Evolutionary conservation across 140 eudicot genomes (phyloP), one percentile per base, ranked within the genome.

Genomic region (Stevia rebaudiana): DNA sequence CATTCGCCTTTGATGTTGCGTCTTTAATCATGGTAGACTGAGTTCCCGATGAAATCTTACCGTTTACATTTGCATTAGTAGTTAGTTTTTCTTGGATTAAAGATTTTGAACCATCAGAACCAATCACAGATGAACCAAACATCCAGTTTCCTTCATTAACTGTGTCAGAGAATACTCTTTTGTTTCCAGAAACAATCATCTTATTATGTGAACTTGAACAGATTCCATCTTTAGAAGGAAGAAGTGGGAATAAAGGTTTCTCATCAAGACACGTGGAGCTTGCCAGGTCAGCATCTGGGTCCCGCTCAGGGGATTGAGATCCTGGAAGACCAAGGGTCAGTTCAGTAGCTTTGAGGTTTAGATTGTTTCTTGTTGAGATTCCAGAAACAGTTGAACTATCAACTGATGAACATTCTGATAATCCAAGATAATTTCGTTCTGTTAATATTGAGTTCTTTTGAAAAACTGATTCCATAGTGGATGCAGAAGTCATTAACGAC

Each of bases 271-370:
- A 78, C n/a, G 63, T 78, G 0, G 86, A 62, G 73, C 65, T 64
- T 13, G 61, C 64, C 2, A 76, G 78, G 51, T 56, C 54, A 51
- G 57, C 56, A 3, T 84, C 78, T 6, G 82, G 57, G 19, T 77
- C 92, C 17, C 92, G 76, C 33, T 69, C 84, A 46, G 96, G 96
- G 53, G 98, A 91, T 41, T 76, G 95, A 18, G 96, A 87, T 62
- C 98, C 98, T 6, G 98, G 98, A 63, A 84, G 95, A 19, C 98
- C 96, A 21, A 91, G 92, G 60, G 91, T 82, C 47, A 91, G 62
- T 53, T 91, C 98, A 35, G 98, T 91, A 50, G 98, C 95, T 74
- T 81, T 91, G 28, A 84, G 75, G 71, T 87, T 84, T 19, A 87
- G 57, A 74, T 74, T 86, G 76, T 51, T 79, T 44, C 78, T 73